These are phyloP conservation scores for Juglanconis juglandina DNA, from an alignment of 2,329 filamentous ascomycete genomes.

Conservation along the genomic window DNA sequence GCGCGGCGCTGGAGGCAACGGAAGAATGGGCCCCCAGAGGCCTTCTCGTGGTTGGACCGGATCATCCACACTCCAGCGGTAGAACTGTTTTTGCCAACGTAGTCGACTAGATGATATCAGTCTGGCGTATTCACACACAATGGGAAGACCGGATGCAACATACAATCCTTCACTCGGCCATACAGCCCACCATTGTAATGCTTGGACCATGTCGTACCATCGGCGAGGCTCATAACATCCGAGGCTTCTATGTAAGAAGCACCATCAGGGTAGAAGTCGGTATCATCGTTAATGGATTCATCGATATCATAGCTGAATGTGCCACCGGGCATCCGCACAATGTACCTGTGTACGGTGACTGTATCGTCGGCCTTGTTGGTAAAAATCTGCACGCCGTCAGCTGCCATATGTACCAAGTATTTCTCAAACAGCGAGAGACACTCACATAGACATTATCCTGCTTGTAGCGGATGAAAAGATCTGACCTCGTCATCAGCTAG, in stretches of 20 bases:
- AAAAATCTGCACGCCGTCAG: constrained; percentile 33
- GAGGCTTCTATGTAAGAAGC: constrained; percentile 32
- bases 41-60: constrained; percentile 39
- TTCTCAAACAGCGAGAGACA: too few relatives aligned
- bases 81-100: constrained; percentile 33
- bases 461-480: constrained; percentile 32
- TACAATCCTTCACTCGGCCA: constrained; percentile 33
- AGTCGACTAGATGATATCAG: constrained; percentile 29
- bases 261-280: constrained; percentile 31
- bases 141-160: neutral
- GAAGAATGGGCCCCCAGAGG: constrained; percentile 37
- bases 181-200: constrained; percentile 38
- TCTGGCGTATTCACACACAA: too few relatives aligned
- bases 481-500: neutral
- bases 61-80: constrained; percentile 36
- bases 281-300: neutral
- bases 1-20: constrained; percentile 36
- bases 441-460: constrained; percentile 27
- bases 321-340: constrained; percentile 30
- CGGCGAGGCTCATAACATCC: constrained; percentile 27
- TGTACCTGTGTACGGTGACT: constrained; percentile 37
- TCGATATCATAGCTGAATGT: constrained; percentile 25
- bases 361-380: constrained; percentile 39
- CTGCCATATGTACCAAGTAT: neutral
- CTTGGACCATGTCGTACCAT: constrained; percentile 35